phyloP scores from a whole-genome alignment of 1,284 basidiomycete species.

The Bjerkandera adusta region DNA sequence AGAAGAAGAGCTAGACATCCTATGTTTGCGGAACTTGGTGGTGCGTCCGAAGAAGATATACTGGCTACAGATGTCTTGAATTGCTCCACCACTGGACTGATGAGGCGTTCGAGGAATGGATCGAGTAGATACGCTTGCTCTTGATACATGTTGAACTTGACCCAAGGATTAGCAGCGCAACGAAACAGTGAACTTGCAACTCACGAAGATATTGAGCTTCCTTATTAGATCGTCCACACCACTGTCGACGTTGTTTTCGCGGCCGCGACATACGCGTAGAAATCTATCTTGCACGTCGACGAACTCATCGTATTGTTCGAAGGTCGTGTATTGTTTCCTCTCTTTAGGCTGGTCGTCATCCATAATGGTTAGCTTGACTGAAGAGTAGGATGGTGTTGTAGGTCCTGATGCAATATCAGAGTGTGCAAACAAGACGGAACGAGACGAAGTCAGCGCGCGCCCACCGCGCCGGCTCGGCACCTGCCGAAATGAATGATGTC shows the following conservation, averaged over 20 bases:
- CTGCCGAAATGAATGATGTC: too few species aligned
- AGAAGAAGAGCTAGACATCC: constrained; percentile 63
- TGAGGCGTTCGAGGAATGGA: constrained; percentile 85
- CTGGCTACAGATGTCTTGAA: constrained; percentile 60
- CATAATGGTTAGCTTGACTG: too few species aligned
- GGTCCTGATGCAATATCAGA: too few species aligned
- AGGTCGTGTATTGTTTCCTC: constrained; percentile 47
- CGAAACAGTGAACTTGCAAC: not conserved
- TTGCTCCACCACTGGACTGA: constrained; percentile 73
- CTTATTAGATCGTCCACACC: not conserved
- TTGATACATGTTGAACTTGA: constrained; percentile 88
- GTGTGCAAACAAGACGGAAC: too few species aligned
- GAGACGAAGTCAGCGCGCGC: too few species aligned
- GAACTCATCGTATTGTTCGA: constrained; percentile 65
- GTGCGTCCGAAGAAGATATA: constrained; percentile 25
- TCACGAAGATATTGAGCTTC: constrained; percentile 4
- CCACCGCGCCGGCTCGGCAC: too few species aligned
- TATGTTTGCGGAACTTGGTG: constrained; percentile 36
- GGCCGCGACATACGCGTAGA: constrained; percentile 43
- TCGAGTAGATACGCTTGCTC: constrained; percentile 95
- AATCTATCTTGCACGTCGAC: constrained; percentile 48
- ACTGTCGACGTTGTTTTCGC: constrained; percentile 37
- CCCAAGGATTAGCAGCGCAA: not conserved
- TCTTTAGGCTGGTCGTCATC: constrained; percentile 36
- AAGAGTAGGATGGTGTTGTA: too few species aligned